A percentile compares a stretch with the other conserved stretches of the same genome.
phyloP scores from a whole-genome alignment of 352 stramenopile genomes.

The Phytophthora palmivora region DNA sequence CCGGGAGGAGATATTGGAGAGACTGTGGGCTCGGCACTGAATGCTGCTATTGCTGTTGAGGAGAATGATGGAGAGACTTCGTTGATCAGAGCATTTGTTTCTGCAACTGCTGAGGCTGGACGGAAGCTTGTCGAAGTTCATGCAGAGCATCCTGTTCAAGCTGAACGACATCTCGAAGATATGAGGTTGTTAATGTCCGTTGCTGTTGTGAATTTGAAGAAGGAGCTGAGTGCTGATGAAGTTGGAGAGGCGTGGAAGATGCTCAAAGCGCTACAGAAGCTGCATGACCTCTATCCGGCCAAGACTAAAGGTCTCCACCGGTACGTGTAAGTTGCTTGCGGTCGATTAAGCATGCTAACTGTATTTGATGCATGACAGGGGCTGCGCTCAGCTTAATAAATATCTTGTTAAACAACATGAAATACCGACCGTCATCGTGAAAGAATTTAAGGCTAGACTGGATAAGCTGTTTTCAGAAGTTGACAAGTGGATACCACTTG shows the following conservation, averaged over 20 bases:
- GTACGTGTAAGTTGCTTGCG: not conserved
- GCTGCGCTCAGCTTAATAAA: slow-evolving; percentile 3
- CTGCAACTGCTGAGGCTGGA: not conserved
- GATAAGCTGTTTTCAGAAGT: not conserved
- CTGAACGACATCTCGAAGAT: slow-evolving; percentile 16
- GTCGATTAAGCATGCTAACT: not conserved
- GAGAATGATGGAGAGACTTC: not conserved
- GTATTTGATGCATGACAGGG: not conserved
- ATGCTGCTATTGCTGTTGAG: slow-evolving; percentile 8
- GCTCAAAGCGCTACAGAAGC: not conserved
- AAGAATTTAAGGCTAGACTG: not conserved
- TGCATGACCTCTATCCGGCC: slow-evolving; percentile 9
- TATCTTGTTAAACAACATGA: slow-evolving; percentile 9
- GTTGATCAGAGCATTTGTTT: not conserved
- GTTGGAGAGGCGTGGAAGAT: slow-evolving; percentile 9
- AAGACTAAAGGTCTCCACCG: slow-evolving; percentile 9
- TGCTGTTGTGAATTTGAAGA: slow-evolving; percentile 9
- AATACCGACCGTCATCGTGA: slow-evolving; percentile 4
- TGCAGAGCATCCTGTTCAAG: not conserved
- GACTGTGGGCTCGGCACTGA: slow-evolving; percentile 4
- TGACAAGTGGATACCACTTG: not conserved
- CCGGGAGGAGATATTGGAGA: not conserved
- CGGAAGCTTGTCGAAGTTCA: slow-evolving; percentile 3
- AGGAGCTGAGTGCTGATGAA: not conserved
- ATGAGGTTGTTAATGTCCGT: slow-evolving; percentile 13